phyloP scores from a whole-genome alignment of 768 basidiomycete species.

The Agrocybe chaxingu region DNA sequence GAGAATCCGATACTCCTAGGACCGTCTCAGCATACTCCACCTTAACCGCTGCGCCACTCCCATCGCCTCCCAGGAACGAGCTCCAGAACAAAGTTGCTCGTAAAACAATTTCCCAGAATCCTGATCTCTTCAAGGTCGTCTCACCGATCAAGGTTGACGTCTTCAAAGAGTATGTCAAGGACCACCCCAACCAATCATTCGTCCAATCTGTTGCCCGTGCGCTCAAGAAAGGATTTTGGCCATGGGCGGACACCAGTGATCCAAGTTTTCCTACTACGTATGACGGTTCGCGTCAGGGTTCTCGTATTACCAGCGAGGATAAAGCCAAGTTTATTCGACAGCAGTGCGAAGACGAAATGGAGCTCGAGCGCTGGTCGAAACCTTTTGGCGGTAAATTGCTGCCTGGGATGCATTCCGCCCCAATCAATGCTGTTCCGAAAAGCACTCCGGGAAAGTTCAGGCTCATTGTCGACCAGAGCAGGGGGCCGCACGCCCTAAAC shows the following conservation, averaged over 20 bases:
- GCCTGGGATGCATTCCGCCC: slow-evolving; percentile 41
- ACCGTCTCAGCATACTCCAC: slow-evolving; percentile 12
- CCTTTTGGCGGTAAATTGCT: slow-evolving; percentile 34
- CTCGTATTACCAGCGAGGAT: slow-evolving; percentile 11
- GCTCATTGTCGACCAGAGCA: slow-evolving; percentile 33
- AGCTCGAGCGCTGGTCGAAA: slow-evolving; percentile 22
- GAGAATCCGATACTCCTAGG: slow-evolving; percentile 17
- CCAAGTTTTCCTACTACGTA: slow-evolving; percentile 17
- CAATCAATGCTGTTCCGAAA: slow-evolving; percentile 37
- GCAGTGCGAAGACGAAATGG: slow-evolving; percentile 24
- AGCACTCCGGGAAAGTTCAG: slow-evolving; percentile 27
- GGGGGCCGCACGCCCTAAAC: slow-evolving; percentile 33
- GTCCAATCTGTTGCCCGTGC: slow-evolving; percentile 29
- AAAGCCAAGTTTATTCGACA: slow-evolving; percentile 22
- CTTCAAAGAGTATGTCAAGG: slow-evolving; percentile 21
- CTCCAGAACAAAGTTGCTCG: slow-evolving; percentile 12
- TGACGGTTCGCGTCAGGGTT: slow-evolving; percentile 19
- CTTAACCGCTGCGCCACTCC: slow-evolving; percentile 12
- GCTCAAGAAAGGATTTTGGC: slow-evolving; percentile 43
- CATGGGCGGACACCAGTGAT: slow-evolving; percentile 26
- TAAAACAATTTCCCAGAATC: slow-evolving; percentile 19
- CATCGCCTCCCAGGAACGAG: slow-evolving; percentile 17
- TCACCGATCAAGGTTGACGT: slow-evolving; percentile 31
- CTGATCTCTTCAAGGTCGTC: slow-evolving; percentile 32
- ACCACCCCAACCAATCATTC: slow-evolving; percentile 35